Percentiles rank a stretch among this genome's conserved stretches.
These are phyloP conservation scores for Scheffersomyces insectosa DNA, from an alignment of 1,139 yeast genomes.

Conservation along the genomic window DNA sequence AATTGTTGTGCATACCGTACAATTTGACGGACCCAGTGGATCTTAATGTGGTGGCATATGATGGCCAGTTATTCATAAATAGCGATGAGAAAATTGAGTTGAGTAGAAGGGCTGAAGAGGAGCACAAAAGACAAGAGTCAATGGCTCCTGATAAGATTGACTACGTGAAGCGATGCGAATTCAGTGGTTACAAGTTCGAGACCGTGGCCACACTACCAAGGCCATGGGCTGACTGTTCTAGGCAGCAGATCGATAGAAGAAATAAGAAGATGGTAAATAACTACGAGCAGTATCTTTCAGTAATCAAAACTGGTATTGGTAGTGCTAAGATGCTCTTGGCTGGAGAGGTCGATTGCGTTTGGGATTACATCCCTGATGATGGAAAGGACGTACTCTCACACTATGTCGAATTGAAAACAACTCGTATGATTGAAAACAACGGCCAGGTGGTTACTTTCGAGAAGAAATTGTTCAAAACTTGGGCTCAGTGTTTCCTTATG, in stretches of 20 bases:
- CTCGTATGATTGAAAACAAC: constrained; percentile 52
- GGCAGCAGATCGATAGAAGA: constrained; percentile 69
- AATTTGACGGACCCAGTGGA: constrained; percentile 57
- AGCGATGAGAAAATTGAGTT: constrained; percentile 49
- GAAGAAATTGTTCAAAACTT: constrained; percentile 67
- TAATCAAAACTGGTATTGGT: constrained; percentile 85
- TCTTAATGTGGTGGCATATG: constrained; percentile 62
- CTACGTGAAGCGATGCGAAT: constrained; percentile 47
- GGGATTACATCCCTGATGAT: constrained; percentile 70
- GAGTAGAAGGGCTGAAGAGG: constrained; percentile 27
- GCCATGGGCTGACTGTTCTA: constrained; percentile 71
- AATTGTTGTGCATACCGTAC: constrained; percentile 62
- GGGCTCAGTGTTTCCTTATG: constrained; percentile 92
- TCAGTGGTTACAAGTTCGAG: constrained; percentile 85
- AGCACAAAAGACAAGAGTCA: constrained; percentile 22
- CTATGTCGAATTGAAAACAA: constrained; percentile 84
- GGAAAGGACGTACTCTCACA: constrained; percentile 58
- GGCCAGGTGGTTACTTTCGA: constrained; percentile 65
- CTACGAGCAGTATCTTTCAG: constrained; percentile 74
- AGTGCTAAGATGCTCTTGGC: constrained; percentile 67
- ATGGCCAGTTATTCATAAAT: constrained; percentile 85
- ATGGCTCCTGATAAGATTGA: constrained; percentile 34
- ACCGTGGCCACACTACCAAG: constrained; percentile 69
- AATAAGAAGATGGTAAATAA: constrained; percentile 59
- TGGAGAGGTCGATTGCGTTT: constrained; percentile 90